Base-by-base conservation (phyloP, 1,139 yeast genomes). In the Meyerozyma guilliermondii region DNA sequence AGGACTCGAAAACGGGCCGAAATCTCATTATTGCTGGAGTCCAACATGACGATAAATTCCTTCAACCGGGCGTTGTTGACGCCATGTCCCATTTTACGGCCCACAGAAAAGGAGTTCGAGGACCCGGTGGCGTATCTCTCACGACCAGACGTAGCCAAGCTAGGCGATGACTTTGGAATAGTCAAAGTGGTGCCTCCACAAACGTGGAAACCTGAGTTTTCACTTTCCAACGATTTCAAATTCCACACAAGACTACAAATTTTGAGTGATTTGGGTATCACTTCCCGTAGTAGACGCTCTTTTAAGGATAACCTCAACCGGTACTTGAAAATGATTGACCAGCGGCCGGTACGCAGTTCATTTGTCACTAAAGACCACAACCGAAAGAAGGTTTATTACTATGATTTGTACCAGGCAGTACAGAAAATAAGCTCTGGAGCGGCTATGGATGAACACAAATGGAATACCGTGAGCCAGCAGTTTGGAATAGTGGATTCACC, bases 231-330 rank as follows among this genome's bases (percentile, higher is more conserved):
- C 34, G 56, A 64, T 7, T 83, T 85, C 58, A 70, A 62, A 43
- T 84, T 85, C 54, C 82, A 79, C 49, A 83, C 88, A 5, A 62
- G 92, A 43, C 59, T 81, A 20, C 92, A 85, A 55, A 74, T 71
- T 41, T 54, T 85, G 43, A 76, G 79, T 53, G 87, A 83, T 56
- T 65, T 85, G 54, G 83, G 84, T 18, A 59, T 85, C 14, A 60
- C 75, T 8, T 80, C 82, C 41, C 66, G 94, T 48, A 78, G 84
- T 30, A 64, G 91, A 42, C 66, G 74, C 46, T 80, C 80, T 52
- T 84, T 84, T 60, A 66, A 66, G 39, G 79, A 76, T 45, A 85
- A 81, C 50, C 60, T 83, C 47, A 75, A 77, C 46, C 74, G 87
- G 46, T 84, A 68, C 53, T 59, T 74, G 51, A 68, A 67, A 50